Base-by-base conservation (phyloP, 352 stramenopile species). In the Chrysophaeum taylorii region DNA sequence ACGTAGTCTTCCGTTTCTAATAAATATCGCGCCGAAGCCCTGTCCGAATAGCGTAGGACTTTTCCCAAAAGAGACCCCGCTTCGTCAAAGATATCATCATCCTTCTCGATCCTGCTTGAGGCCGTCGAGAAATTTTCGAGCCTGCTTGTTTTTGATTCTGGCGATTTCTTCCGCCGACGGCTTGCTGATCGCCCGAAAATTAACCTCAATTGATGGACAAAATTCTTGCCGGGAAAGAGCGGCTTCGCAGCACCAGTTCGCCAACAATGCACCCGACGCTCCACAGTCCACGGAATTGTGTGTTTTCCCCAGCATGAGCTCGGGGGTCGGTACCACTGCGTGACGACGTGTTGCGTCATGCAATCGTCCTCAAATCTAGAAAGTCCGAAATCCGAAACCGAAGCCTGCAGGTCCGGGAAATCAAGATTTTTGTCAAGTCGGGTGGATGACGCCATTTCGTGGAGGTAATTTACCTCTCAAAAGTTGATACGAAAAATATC, bases 191-290 rank as follows among this genome's bases (percentile, higher is more conserved):
- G 88, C 85, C 64, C 95, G 90, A 81, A 96, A 69, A 97, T 96
- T 48, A 96, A 73, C 68, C 94, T 86, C 15, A 97, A 78, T 79
- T 97, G 92, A 76, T 97, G 82, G 62, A 97, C 93, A 74, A 97
- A 97, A 74, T 97, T 91, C 31, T 71, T 86, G 1, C 92, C 92
- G 0, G 90, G 90, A 71, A 97, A 97, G 7, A 97, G 75, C 43
- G 90, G 89, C 64, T 94, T 45, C 91, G 83, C 7, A 84, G 88
- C 70, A 97, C 85, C 78, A 97, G 87, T 73, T 97, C 92, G 0
- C 86, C 92, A 57, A 97, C 94, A 53, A 97, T 97, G 74, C 92
- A 97, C n/a, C 92, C 92, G 9, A 73, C 69, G 45, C 12, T 27
- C 45, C 45, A 57, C 45, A 57, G 23, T 57, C 45, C 45, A 95